Conservation (phyloP, 1,284 basidiomycete species). For the Ganoderma boninense region DNA sequence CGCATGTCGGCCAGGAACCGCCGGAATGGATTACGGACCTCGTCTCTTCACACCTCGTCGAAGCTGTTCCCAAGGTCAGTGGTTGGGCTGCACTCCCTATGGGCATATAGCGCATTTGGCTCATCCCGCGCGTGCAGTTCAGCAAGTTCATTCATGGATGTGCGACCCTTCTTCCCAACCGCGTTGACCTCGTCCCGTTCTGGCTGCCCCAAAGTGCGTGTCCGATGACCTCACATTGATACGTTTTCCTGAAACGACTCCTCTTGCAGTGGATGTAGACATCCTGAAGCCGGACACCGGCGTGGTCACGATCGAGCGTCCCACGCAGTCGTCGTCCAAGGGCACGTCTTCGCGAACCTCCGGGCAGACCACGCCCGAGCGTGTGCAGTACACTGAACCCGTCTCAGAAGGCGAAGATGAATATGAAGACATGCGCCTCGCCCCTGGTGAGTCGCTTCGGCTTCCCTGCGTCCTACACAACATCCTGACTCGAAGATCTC, state of each 20-base stretch:
- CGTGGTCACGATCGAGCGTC: conserved; percentile 82
- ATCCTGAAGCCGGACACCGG: conserved; percentile 90
- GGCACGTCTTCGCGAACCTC: conserved; percentile 58
- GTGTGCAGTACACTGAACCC: conserved; percentile 78
- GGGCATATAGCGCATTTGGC: conserved; percentile 37
- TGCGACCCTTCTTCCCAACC: conserved; percentile 90
- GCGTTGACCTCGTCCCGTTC: conserved; percentile 98
- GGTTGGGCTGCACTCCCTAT: too few species aligned
- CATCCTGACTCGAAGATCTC: not conserved
- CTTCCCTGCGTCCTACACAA: not conserved
- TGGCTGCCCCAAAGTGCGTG: conserved; percentile 94
- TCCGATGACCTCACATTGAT: not conserved
- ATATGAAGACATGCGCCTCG: conserved; percentile 76
- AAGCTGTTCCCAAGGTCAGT: conserved; percentile 82
- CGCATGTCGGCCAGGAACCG: conserved; percentile 95
- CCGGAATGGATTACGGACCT: conserved; percentile 97
- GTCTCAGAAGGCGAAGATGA: conserved; percentile 92
- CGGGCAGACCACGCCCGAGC: conserved; percentile 58
- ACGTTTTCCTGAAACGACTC: conserved; percentile 12
- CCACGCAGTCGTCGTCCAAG: conserved; percentile 54
- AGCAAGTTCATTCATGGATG: conserved; percentile 99
- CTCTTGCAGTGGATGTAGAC: conserved; percentile 83
- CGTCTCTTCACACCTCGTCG: conserved; percentile 93
- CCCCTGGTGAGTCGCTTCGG: conserved; percentile 46
- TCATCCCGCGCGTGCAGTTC: conserved; percentile 31